Base-by-base conservation (phyloP, 768 basidiomycete species). In the Cyathus striatus region DNA sequence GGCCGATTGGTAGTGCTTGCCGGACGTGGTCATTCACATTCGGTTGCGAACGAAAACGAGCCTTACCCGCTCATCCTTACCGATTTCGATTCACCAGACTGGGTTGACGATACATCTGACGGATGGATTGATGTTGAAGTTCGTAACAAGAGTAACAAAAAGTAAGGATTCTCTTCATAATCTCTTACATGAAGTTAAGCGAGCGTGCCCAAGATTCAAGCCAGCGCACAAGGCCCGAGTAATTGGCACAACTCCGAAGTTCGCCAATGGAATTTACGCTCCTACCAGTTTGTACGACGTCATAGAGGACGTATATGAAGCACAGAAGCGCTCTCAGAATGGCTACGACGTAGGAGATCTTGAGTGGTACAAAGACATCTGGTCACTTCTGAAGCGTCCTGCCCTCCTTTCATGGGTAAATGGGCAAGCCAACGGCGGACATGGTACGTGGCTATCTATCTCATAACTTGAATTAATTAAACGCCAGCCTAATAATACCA, bases 31-130 rank as follows among this genome's bases (percentile, higher is more conserved):
- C 41, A 50, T 17, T 49, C 54, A 18, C 47, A 41, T 25, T 56
- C 27, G 35, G 49, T 56, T 34, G 35, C 21, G 23, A 48, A 49
- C 9, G 41, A 23, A 20, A 25, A 38, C 3, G 37, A 50, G 14
- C 48, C 49, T 6, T 55, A 56, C 26, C 60, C 55, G 34, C 50
- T 46, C 36, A 58, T 54, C 49, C 46, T 49, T 20, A 51, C 53
- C 13, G 53, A 50, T 32, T 60, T 65, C 42, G 64, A 67, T 45
- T 59, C 51, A 38, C 46, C 51, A 22, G 59, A 63, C 46, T 65
- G 64, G 65, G 43, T 62, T 33, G 65, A 66, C 40, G 58, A 58
- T 34, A 58, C 51, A 6, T 62, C 53, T 35, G 65, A 66, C 34
- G 64, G 65, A 1, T 57, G 54, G 48, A 51, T 65, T 23, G 36